Percentiles rank a stretch among this genome's conserved stretches.
Evolutionary conservation across 257 asterid species (phyloP).

Genomic region (Primulina huaijiensis): DNA sequence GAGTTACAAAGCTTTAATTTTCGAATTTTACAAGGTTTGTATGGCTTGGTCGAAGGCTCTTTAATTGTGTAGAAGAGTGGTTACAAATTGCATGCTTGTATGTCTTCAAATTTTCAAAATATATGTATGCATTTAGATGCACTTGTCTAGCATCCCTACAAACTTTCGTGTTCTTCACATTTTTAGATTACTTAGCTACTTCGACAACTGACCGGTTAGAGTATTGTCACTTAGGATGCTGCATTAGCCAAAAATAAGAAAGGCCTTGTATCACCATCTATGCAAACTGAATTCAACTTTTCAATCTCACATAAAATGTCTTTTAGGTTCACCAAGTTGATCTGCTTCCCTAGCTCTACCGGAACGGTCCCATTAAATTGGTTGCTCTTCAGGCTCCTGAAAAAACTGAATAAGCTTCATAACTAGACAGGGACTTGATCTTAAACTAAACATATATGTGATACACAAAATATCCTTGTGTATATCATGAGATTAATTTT

Average conservation of each 20-base stretch:
- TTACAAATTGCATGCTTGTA: too few species aligned
- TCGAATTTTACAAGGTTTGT: too few species aligned
- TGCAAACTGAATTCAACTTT: conserved; percentile 21
- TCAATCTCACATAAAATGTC: conserved; percentile 11
- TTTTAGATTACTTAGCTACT: conserved; percentile 34
- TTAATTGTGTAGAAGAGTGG: too few species aligned
- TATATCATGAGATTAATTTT: background rate
- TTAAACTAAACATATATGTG: background rate
- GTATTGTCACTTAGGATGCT: conserved; percentile 46
- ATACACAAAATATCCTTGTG: background rate
- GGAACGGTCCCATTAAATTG: conserved; percentile 54
- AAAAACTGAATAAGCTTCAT: conserved; percentile 15
- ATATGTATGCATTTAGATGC: too few species aligned
- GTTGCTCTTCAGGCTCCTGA: conserved; percentile 67
- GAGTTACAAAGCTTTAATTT: too few species aligned
- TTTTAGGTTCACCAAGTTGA: conserved; percentile 50
- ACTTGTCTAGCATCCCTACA: too few species aligned
- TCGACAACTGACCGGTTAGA: conserved; percentile 46
- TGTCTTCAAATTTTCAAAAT: too few species aligned
- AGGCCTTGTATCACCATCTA: background rate
- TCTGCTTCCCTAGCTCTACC: conserved; percentile 50
- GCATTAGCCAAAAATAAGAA: conserved; percentile 24
- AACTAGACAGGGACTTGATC: conserved; percentile 11
- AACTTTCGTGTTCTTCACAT: background rate
- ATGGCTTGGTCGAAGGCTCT: too few species aligned